A percentile compares a stretch with the other conserved stretches of the same genome.
These are phyloP conservation scores for Colletotrichum sp. DNA, from an alignment of 2,329 filamentous ascomycete genomes.

Conservation along the genomic window DNA sequence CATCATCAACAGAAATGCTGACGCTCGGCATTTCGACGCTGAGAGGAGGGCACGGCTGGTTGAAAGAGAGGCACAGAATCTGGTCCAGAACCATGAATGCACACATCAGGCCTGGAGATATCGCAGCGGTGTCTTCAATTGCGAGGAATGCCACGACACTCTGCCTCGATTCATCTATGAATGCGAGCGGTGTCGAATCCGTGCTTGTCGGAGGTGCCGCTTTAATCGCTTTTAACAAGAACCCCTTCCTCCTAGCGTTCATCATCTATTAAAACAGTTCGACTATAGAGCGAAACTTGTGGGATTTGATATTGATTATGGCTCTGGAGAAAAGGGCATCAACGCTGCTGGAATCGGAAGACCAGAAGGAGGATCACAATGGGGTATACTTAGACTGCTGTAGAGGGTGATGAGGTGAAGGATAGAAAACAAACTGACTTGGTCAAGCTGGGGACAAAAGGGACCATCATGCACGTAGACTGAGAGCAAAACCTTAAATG, in stretches of 20 bases:
- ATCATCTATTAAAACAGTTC: neutral
- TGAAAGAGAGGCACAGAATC: slow-evolving; percentile 25
- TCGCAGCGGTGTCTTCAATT: slow-evolving; percentile 36
- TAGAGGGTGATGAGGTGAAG: neutral
- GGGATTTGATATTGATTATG: neutral
- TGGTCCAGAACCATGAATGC: slow-evolving; percentile 45
- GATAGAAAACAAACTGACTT: neutral
- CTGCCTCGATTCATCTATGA: slow-evolving; percentile 49
- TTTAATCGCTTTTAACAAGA: slow-evolving; percentile 37
- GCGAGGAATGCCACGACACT: slow-evolving; percentile 46
- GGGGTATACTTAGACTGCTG: neutral
- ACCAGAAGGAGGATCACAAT: neutral
- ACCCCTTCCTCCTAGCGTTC: neutral
- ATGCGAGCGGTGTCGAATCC: slow-evolving; percentile 47
- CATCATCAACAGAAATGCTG: slow-evolving; percentile 31
- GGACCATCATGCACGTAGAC: neutral
- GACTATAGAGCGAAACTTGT: too few relatives aligned
- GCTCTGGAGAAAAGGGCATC: neutral
- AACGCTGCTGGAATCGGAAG: neutral
- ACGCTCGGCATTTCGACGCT: neutral
- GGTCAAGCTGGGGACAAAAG: neutral
- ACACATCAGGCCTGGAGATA: slow-evolving; percentile 39
- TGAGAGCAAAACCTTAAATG: slow-evolving; percentile 26
- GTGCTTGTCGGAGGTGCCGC: slow-evolving; percentile 51
- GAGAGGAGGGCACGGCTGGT: slow-evolving; percentile 15